A percentile compares a stretch with the other conserved stretches of the same genome.
These are phyloP conservation scores for Phylloporus sp. DNA, from an alignment of 768 basidiomycete genomes.

Conservation along the genomic window DNA sequence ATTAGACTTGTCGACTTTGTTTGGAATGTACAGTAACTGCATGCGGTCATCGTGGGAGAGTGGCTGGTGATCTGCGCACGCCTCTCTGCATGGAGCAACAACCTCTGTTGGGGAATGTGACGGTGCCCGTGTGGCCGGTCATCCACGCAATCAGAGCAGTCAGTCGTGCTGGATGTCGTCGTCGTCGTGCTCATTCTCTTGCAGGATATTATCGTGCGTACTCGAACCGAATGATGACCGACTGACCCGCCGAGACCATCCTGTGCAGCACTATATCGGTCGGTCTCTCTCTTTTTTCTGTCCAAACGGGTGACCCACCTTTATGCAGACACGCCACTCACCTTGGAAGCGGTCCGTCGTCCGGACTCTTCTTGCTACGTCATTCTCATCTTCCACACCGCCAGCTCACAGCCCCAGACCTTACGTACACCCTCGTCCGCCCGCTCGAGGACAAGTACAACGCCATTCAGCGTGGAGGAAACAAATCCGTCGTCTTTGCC, in stretches of 20 bases:
- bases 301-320: not conserved
- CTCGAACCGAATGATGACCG: not conserved
- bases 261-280: conserved; percentile 67
- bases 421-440: conserved; percentile 84
- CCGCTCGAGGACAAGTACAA: conserved; percentile 87
- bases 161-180: not conserved
- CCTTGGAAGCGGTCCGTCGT: conserved; percentile 65
- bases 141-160: conserved; percentile 74
- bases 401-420: conserved; percentile 81
- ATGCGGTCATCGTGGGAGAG: not conserved
- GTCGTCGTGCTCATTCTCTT: conserved; percentile 11
- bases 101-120: conserved; percentile 45
- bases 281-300: conserved; percentile 9
- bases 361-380: not conserved
- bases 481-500: conserved; percentile 83
- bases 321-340: conserved; percentile 71
- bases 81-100: conserved; percentile 30
- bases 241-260: conserved; percentile 3
- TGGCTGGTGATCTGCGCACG: too few species aligned
- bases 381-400: conserved; percentile 11
- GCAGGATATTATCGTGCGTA: conserved; percentile 59
- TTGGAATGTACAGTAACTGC: conserved; percentile 2
- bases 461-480: conserved; percentile 62
- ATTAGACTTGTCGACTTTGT: not conserved
- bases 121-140: conserved; percentile 74